Evolutionary conservation across 768 basidiomycete species (phyloP), one percentile per base, ranked within the genome.

Genomic region (Boletellus ananiceps): DNA sequence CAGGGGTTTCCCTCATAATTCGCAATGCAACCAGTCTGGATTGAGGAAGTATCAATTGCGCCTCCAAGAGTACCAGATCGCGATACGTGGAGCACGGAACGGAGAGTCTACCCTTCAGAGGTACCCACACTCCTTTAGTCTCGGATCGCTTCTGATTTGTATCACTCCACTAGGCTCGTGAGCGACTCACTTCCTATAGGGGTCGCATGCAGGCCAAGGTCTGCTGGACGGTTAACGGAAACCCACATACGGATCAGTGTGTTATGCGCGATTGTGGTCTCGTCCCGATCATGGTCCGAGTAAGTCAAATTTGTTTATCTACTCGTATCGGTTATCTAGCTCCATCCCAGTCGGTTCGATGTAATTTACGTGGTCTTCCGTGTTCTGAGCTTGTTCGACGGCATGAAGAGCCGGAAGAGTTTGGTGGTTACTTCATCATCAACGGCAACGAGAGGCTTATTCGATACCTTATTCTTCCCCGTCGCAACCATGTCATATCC

Each of bases 401-500:
- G 53, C 88, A 95, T 64, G 96, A 99, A 76, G 96, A 99, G 62
- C 85, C 96, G 1, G 93, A 96, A 71, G 96, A 98, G 68, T 97
- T 97, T 62, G 96, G 96, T 45, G 96, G 95, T 25, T 98, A 99
- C 71, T 99, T 99, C 65, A 81, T 99, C 64, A 84, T 99, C 69
- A 99, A 99, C 67, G 96, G 96, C 54, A 98, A 97, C 70, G 96
- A 99, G 71, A 92, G 93, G 71, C 82, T 99, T 54, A 94, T 99
- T 58, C 92, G 96, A 55, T 97, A 93, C 71, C 84, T 98, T 64
- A 93, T 98, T 61, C 79, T 99, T 34, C 95, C 94, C 12, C 86
- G 96, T 23, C 81, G 96, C 46, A 93, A 98, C 65, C 93, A 98
- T 72, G 93, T 91, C 61, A 90, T 94, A 56, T 86, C 93, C 42